phyloP scores from a whole-genome alignment of 495 filamentous ascomycete species.

The Cercophora sp. region DNA sequence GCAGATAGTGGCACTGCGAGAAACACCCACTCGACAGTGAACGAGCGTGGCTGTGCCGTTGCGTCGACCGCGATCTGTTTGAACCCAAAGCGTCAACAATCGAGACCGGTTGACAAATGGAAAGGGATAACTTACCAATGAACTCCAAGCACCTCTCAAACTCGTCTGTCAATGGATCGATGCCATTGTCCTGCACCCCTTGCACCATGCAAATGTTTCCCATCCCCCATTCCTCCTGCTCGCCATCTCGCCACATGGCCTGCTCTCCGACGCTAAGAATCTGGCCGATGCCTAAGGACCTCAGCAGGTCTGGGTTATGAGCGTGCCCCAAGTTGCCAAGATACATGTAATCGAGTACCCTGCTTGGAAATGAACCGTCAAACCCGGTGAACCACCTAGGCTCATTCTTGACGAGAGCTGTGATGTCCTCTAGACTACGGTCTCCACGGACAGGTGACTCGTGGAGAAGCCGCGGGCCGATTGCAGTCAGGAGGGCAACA shows the following conservation, averaged over 20 bases:
- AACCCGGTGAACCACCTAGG: slow-evolving; percentile 79
- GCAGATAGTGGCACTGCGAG: slow-evolving; percentile 91
- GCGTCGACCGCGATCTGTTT: slow-evolving; percentile 68
- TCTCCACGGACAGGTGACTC: slow-evolving; percentile 41
- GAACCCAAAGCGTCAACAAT: too few relatives aligned
- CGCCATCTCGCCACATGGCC: slow-evolving; percentile 69
- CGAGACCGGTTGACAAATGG: slow-evolving; percentile 2
- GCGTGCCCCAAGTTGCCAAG: slow-evolving; percentile 10
- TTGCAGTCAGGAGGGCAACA: slow-evolving; percentile 68
- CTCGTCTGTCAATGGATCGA: slow-evolving; percentile 83
- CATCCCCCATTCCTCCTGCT: slow-evolving; percentile 61
- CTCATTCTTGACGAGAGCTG: slow-evolving; percentile 43
- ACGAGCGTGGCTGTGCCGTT: slow-evolving; percentile 85
- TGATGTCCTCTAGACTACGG: slow-evolving; percentile 39
- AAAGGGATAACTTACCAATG: slow-evolving; percentile 65
- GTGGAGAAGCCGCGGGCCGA: slow-evolving; percentile 66
- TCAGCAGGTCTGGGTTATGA: slow-evolving; percentile 55
- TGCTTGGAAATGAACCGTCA: slow-evolving; percentile 86
- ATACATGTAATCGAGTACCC: slow-evolving; percentile 70
- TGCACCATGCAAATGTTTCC: slow-evolving; percentile 77
- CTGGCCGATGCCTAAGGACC: slow-evolving; percentile 74
- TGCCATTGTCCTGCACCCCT: slow-evolving; percentile 91
- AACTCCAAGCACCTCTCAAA: slow-evolving; percentile 86
- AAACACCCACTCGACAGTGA: slow-evolving; percentile 95
- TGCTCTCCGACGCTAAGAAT: slow-evolving; percentile 93